Evolutionary conservation across 1,284 basidiomycete species (phyloP).

Genomic region (Phellinidium pouzarii): DNA sequence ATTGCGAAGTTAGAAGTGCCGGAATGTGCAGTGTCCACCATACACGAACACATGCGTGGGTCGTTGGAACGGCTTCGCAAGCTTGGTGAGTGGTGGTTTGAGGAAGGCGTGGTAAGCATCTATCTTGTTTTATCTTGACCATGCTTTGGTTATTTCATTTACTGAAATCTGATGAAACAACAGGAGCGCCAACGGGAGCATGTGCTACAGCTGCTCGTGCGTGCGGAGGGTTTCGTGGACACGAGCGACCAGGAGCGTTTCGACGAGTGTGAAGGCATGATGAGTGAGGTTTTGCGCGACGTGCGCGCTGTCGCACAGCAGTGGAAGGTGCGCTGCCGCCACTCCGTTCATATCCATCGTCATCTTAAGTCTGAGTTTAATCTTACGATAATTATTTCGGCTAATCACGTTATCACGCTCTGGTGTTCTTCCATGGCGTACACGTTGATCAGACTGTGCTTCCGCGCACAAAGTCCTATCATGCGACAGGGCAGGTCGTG

Average conservation of each 20-base stretch:
- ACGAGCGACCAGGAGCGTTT: slow-evolving; percentile 73
- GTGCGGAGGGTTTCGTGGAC: slow-evolving; percentile 65
- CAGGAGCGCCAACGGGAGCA: slow-evolving; percentile 40
- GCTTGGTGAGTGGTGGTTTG: slow-evolving; percentile 60
- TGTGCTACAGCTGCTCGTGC: slow-evolving; percentile 45
- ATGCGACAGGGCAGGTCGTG: slow-evolving; percentile 67
- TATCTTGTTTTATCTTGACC: neutral
- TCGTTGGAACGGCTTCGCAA: slow-evolving; percentile 6
- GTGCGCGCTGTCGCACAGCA: slow-evolving; percentile 59
- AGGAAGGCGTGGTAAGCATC: slow-evolving; percentile 55
- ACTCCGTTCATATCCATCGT: slow-evolving; percentile 1
- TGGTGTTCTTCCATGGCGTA: neutral
- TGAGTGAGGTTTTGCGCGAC: slow-evolving; percentile 61
- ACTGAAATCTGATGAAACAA: neutral
- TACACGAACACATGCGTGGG: slow-evolving; percentile 14
- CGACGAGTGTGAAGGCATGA: slow-evolving; percentile 67
- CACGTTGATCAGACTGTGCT: slow-evolving; percentile 47
- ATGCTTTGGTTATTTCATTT: neutral
- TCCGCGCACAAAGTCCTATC: slow-evolving; percentile 58
- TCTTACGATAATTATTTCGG: neutral
- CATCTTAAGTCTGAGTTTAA: slow-evolving; percentile 2
- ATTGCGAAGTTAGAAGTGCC: slow-evolving; percentile 28
- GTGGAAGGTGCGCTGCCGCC: slow-evolving; percentile 57
- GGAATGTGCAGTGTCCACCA: neutral
- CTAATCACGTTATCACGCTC: neutral